These are phyloP conservation scores for Penicillium psychrofluorescens DNA, from an alignment of 495 filamentous ascomycete genomes.

Conservation along the genomic window DNA sequence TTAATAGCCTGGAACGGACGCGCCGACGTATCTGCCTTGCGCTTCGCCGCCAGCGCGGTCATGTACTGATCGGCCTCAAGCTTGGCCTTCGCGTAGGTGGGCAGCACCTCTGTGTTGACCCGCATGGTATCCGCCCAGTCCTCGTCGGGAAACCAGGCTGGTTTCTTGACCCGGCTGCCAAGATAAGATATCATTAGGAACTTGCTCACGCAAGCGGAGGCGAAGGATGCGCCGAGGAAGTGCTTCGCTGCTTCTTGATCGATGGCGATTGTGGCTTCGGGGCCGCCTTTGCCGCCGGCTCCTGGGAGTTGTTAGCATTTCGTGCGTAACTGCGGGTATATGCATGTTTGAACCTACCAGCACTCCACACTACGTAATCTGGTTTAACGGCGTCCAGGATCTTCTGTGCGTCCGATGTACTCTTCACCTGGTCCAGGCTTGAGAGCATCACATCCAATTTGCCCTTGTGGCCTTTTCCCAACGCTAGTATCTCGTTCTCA, in stretches of 20 bases:
- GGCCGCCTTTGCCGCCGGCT: slow-evolving; percentile 70
- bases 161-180: slow-evolving; percentile 47
- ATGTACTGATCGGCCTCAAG: slow-evolving; percentile 67
- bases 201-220: slow-evolving; percentile 52
- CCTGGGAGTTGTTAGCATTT: slow-evolving; percentile 26
- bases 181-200: slow-evolving; percentile 71
- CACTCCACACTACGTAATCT: slow-evolving; percentile 74
- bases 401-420: slow-evolving; percentile 49
- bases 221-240: slow-evolving; percentile 61
- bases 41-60: slow-evolving; percentile 46
- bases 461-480: slow-evolving; percentile 47
- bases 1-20: slow-evolving; percentile 54
- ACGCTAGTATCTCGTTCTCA: slow-evolving; percentile 50
- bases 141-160: slow-evolving; percentile 62
- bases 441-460: slow-evolving; percentile 54
- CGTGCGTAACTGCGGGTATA: not conserved
- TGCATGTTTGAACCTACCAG: slow-evolving; percentile 38
- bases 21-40: slow-evolving; percentile 29
- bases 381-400: slow-evolving; percentile 53
- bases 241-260: slow-evolving; percentile 62
- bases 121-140: slow-evolving; percentile 44
- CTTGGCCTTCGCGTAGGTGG: slow-evolving; percentile 68
- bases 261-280: slow-evolving; percentile 52
- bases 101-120: slow-evolving; percentile 46
- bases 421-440: slow-evolving; percentile 64